Percentiles rank a stretch among this genome's conserved stretches.
These are phyloP conservation scores for Cadophora malorum DNA, from an alignment of 2,329 filamentous ascomycete genomes.

Conservation along the genomic window DNA sequence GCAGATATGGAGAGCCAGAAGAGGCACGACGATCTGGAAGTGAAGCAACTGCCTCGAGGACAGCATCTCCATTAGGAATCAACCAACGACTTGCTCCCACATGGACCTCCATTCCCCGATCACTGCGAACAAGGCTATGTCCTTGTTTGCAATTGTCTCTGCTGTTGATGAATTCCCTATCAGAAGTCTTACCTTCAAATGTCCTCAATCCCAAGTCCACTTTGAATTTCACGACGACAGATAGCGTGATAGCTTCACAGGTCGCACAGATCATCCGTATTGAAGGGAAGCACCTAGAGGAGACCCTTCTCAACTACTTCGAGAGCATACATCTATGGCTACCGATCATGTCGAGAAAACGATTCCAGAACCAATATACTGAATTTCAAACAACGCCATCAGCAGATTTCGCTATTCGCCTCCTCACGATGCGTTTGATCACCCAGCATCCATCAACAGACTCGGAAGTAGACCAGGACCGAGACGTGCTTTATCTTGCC, in stretches of 20 bases:
- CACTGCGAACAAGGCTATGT: conserved; percentile 23
- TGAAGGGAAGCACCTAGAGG: conserved; percentile 32
- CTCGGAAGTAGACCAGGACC: conserved; percentile 30
- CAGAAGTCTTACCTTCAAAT: conserved; percentile 31
- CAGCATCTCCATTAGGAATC: conserved; percentile 6
- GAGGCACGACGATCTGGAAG: conserved; percentile 28
- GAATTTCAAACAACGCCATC: conserved; percentile 26
- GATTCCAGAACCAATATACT: conserved; percentile 30
- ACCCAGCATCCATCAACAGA: conserved; percentile 33
- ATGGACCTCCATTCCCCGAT: conserved; percentile 32
- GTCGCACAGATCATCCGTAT: conserved; percentile 32
- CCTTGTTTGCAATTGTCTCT: conserved; percentile 33
- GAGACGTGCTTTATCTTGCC: conserved; percentile 36
- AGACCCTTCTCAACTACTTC: conserved; percentile 33
- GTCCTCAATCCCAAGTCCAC: conserved; percentile 19
- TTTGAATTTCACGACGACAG: conserved; percentile 19
- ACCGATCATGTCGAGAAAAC: conserved; percentile 36
- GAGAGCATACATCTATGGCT: conserved; percentile 35
- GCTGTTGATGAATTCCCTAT: conserved; percentile 33
- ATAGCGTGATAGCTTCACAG: conserved; percentile 31
- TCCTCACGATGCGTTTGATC: conserved; percentile 36
- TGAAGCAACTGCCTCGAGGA: conserved; percentile 24
- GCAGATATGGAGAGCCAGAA: conserved; percentile 32
- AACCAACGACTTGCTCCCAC: conserved; percentile 21
- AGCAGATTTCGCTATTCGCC: conserved; percentile 36